phyloP scores from a whole-genome alignment of 306 rosid genomes.

The Lathyrus sativus region DNA sequence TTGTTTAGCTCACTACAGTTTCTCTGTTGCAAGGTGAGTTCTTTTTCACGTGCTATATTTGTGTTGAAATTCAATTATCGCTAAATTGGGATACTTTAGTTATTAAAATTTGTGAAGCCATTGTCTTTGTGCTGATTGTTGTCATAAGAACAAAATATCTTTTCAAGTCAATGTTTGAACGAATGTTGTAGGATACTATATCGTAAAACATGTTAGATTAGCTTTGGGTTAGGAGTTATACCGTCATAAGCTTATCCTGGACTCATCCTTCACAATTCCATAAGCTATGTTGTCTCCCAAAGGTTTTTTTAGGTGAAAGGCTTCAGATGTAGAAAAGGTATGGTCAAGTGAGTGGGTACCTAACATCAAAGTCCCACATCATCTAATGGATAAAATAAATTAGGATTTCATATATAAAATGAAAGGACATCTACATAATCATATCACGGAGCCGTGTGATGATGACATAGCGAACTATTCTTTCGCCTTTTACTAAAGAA shows the following conservation, averaged over 20 bases:
- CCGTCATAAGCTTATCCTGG: conserved; percentile 53
- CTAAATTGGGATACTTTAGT: too few species aligned
- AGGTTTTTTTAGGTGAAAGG: too few species aligned
- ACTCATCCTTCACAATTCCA: conserved; percentile 38
- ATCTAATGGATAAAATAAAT: not conserved
- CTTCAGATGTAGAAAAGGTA: too few species aligned
- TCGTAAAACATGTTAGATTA: conserved; percentile 78
- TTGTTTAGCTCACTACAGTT: not conserved
- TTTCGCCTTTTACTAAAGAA: conserved; percentile 56
- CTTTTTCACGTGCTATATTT: too few species aligned
- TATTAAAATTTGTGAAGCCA: too few species aligned
- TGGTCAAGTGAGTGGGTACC: too few species aligned
- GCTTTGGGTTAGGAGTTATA: conserved; percentile 81
- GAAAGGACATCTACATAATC: not conserved
- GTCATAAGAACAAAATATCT: too few species aligned
- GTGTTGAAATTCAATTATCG: too few species aligned
- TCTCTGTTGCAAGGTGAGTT: too few species aligned
- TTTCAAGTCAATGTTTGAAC: not conserved
- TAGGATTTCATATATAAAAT: not conserved
- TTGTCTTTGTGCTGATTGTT: too few species aligned
- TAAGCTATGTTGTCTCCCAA: conserved; percentile 37
- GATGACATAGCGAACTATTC: conserved; percentile 47
- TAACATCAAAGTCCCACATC: not conserved
- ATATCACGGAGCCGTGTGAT: not conserved
- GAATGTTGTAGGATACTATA: conserved; percentile 54